phyloP scores from a whole-genome alignment of 1,284 basidiomycete species.

The Wallemia hederae region DNA sequence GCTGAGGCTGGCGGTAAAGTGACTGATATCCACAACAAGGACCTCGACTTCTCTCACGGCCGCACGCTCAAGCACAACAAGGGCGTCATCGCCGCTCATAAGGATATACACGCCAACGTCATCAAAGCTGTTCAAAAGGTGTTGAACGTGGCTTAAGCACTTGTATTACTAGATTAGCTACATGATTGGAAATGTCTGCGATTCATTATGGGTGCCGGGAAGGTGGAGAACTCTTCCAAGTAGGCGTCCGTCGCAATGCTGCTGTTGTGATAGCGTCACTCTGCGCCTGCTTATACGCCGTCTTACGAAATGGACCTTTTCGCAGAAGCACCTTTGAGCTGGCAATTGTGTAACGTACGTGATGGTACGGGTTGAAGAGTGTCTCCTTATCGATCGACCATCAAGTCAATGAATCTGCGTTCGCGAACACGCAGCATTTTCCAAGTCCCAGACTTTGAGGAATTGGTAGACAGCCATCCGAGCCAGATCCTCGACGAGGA shows the following conservation, averaged over 20 bases:
- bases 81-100: conserved; percentile 52
- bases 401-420: not conserved
- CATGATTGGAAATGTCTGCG: not conserved
- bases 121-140: conserved; percentile 46
- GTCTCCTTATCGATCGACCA: not conserved
- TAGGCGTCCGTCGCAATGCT: no score
- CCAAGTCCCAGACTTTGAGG: not conserved
- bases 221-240: no score
- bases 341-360: no score
- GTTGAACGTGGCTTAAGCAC: conserved; percentile 18
- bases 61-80: conserved; percentile 59
- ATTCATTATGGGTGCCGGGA: no score
- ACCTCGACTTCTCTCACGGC: conserved; percentile 62
- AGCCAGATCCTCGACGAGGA: not conserved
- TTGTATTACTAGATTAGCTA: not conserved
- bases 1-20: conserved; percentile 69
- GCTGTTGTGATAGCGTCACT: no score
- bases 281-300: not conserved
- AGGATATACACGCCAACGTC: conserved; percentile 32
- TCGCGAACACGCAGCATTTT: not conserved
- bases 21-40: conserved; percentile 46
- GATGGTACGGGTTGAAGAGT: no score
- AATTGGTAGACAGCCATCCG: not conserved
- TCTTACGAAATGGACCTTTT: not conserved
- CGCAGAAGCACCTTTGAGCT: not conserved